A percentile compares a stretch with the other conserved stretches of the same genome.
These are phyloP conservation scores for Tympanopsis confertula DNA, from an alignment of 2,329 filamentous ascomycete species.

Conservation along the genomic window DNA sequence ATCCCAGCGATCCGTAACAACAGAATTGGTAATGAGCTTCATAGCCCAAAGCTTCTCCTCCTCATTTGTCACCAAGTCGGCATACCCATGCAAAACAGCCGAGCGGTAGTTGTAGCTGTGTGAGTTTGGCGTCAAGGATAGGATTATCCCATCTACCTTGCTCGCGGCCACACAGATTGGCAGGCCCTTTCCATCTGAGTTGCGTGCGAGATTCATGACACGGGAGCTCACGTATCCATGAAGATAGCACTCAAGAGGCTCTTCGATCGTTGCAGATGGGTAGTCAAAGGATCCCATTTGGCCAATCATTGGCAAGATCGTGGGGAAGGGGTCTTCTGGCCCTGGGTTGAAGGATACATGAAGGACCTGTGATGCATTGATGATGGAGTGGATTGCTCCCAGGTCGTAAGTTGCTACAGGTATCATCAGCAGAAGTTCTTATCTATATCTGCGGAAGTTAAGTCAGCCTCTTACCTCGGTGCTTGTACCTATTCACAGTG, in stretches of 20 bases:
- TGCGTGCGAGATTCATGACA: conserved; percentile 54
- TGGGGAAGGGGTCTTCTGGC: conserved; percentile 57
- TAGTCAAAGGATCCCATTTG: conserved; percentile 63
- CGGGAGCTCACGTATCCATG: conserved; percentile 76
- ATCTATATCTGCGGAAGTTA: neutral
- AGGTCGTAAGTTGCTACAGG: conserved; percentile 57
- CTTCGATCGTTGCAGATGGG: conserved; percentile 45
- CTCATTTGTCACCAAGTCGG: conserved; percentile 49
- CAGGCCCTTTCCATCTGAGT: conserved; percentile 31
- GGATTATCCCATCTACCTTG: conserved; percentile 68
- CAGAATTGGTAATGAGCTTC: conserved; percentile 64
- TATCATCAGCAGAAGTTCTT: conserved; percentile 4
- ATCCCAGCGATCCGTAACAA: conserved; percentile 59
- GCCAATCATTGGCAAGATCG: conserved; percentile 75
- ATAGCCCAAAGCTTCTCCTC: conserved; percentile 71
- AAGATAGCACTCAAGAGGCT: conserved; percentile 66
- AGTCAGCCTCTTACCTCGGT: conserved; percentile 37
- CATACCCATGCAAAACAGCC: conserved; percentile 67
- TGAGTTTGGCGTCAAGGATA: conserved; percentile 67
- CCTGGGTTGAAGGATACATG: conserved; percentile 67
- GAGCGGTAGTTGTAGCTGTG: conserved; percentile 84
- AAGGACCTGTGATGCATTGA: conserved; percentile 64
- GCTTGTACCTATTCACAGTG: conserved; percentile 55
- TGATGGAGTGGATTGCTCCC: conserved; percentile 60
- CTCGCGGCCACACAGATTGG: conserved; percentile 64